Conservation (phyloP, 345 rosid genomes). For the Barbarea vulgaris region DNA sequence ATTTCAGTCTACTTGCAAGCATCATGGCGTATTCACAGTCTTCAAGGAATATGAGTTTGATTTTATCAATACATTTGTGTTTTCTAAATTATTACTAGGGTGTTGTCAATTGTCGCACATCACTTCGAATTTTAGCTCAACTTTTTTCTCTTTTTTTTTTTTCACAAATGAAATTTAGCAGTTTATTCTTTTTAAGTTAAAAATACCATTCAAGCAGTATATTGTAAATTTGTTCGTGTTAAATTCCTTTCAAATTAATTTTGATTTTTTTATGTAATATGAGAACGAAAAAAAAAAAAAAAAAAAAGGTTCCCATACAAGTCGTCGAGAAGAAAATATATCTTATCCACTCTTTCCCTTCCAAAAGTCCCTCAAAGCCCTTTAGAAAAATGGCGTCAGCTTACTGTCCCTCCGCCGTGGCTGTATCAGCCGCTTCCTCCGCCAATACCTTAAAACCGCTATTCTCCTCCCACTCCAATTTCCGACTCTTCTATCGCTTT, state of each 20-base stretch:
- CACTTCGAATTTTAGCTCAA: too few relatives aligned
- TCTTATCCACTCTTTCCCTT: conserved; percentile 31
- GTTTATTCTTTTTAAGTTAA: too few relatives aligned
- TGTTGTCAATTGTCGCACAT: too few relatives aligned
- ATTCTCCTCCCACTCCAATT: conserved; percentile 23
- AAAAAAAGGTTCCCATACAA: neutral
- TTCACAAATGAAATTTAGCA: too few relatives aligned
- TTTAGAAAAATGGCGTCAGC: conserved; percentile 26
- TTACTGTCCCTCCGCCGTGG: conserved; percentile 31
- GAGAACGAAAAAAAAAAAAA: neutral
- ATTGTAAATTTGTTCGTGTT: neutral
- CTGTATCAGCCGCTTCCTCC: conserved; percentile 28
- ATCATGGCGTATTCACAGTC: too few relatives aligned
- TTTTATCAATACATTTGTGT: too few relatives aligned
- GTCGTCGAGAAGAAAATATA: neutral
- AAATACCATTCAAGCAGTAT: too few relatives aligned
- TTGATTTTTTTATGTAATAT: neutral
- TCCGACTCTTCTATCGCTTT: conserved; percentile 35
- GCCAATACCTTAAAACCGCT: neutral
- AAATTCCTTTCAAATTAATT: neutral
- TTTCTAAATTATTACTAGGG: too few relatives aligned
- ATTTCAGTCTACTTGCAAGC: too few relatives aligned
- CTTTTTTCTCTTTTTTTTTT: too few relatives aligned
- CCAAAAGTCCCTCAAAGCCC: conserved; percentile 8
- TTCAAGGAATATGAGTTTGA: too few relatives aligned